Percentiles rank a stretch among this genome's conserved stretches.
phyloP scores from a whole-genome alignment of 2,329 filamentous ascomycete genomes.

The Hypoxylon sp. region DNA sequence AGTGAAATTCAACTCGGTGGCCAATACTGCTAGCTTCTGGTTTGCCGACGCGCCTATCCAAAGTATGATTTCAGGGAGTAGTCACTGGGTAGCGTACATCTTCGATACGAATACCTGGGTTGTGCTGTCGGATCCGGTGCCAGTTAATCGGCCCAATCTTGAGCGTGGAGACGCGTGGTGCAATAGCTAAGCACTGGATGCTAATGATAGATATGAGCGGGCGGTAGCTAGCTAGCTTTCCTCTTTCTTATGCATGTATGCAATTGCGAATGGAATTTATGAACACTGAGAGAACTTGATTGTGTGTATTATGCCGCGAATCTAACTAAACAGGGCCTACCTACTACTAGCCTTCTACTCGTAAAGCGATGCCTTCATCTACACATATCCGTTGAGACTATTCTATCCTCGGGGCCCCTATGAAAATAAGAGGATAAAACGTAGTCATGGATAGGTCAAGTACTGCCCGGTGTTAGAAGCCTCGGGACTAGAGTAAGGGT shows the following conservation, averaged over 20 bases:
- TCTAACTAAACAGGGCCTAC: neutral
- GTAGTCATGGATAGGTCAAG: neutral
- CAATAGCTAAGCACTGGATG: neutral
- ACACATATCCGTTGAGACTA: neutral
- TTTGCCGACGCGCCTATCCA: constrained; percentile 6
- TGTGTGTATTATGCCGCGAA: neutral
- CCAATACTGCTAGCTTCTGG: constrained; percentile 10
- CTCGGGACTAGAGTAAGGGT: neutral
- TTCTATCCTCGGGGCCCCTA: neutral
- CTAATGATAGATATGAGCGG: no score
- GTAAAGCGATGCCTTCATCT: no score
- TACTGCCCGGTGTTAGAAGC: neutral
- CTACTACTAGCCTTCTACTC: neutral
- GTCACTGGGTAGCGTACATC: constrained; percentile 7
- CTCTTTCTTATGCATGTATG: neutral
- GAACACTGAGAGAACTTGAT: neutral
- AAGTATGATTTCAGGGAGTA: neutral
- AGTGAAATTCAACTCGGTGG: neutral
- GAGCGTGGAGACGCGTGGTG: neutral
- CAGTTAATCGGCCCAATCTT: neutral
- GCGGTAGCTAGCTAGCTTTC: no score
- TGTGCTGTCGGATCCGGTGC: neutral
- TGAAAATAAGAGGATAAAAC: neutral
- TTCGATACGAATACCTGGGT: constrained; percentile 6
- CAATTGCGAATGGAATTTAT: neutral